Conservation (phyloP, 2,329 filamentous ascomycete genomes). For the Coniochaeta sp. region DNA sequence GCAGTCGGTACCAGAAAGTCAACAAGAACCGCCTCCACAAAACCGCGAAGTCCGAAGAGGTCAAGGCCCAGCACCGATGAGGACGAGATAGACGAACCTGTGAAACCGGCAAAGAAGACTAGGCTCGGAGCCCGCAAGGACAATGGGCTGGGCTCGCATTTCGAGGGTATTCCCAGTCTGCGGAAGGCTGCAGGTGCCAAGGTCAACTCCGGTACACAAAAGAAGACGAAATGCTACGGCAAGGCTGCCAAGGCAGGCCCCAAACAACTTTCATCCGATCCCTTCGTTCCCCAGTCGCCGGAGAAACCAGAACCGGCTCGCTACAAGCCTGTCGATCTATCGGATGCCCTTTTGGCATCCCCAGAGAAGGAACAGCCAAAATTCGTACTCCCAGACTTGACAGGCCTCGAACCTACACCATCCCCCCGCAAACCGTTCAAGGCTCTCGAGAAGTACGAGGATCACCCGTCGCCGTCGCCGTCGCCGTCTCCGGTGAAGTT, state of each 20-base stretch:
- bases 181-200: neutral
- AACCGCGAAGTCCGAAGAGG: neutral
- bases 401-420: neutral
- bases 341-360: neutral
- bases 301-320: neutral
- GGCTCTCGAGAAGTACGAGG: neutral
- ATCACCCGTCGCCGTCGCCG: neutral
- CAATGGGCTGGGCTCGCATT: neutral
- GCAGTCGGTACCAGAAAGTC: neutral
- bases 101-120: neutral
- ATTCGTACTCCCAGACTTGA: neutral
- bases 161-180: neutral
- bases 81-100: neutral
- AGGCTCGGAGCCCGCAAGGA: neutral
- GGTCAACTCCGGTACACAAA: neutral
- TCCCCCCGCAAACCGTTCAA: neutral
- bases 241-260: neutral
- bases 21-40: neutral
- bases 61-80: neutral
- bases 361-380: neutral
- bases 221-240: neutral
- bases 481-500: neutral
- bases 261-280: neutral
- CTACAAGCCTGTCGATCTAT: neutral
- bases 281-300: neutral